Percentiles rank a stretch among this genome's conserved stretches.
Conservation (phyloP, 2,329 filamentous ascomycete species). For the Dothideomycetidae sp. region DNA sequence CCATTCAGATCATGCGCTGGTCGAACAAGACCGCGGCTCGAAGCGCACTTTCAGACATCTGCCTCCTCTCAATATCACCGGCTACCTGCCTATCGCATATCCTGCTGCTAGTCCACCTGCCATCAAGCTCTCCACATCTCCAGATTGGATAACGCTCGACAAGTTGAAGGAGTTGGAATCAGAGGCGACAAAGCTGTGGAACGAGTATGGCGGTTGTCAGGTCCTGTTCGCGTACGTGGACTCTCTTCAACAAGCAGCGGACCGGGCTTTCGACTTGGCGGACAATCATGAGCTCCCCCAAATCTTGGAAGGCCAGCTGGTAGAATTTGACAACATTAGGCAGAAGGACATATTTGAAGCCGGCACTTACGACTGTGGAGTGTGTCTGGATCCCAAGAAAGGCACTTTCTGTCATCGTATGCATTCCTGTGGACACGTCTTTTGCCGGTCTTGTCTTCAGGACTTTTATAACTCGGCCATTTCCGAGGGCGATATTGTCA, state of each 20-base stretch:
- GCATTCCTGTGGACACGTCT: constrained; percentile 75
- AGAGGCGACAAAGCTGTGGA: constrained; percentile 41
- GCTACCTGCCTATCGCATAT: constrained; percentile 42
- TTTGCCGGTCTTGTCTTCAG: constrained; percentile 73
- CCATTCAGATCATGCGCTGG: background rate
- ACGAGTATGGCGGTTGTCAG: constrained; percentile 43
- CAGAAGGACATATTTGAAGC: constrained; percentile 63
- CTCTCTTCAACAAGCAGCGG: constrained; percentile 43
- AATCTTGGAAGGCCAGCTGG: constrained; percentile 49
- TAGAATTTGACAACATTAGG: constrained; percentile 65
- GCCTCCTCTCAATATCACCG: constrained; percentile 39
- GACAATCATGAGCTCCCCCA: constrained; percentile 32
- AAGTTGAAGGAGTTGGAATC: constrained; percentile 32
- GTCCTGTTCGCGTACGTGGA: constrained; percentile 48
- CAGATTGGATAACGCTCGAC: constrained; percentile 38
- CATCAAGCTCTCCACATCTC: constrained; percentile 34
- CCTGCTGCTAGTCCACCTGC: constrained; percentile 38
- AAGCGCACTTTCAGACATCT: constrained; percentile 29
- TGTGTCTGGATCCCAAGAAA: constrained; percentile 88
- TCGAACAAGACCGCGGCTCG: background rate
- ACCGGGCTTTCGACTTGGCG: constrained; percentile 39
- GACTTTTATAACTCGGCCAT: constrained; percentile 88
- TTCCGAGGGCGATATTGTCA: constrained; percentile 63
- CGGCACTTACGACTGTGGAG: constrained; percentile 73
- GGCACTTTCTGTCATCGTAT: constrained; percentile 68